Base-by-base conservation (phyloP, 1,284 basidiomycete genomes). In the Meripilus lineatus region DNA sequence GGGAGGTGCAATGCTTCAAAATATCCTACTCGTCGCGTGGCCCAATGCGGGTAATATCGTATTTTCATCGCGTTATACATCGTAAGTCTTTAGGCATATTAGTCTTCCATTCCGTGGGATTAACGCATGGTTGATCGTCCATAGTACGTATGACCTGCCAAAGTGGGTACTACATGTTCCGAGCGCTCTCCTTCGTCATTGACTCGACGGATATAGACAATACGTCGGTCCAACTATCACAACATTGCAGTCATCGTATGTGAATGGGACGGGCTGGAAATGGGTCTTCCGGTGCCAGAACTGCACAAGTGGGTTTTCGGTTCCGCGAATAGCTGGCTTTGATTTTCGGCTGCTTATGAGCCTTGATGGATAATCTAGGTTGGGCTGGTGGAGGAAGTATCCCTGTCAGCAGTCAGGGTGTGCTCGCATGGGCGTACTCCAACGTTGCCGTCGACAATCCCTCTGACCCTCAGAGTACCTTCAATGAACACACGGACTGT, bases 21-120 rank as follows among this genome's bases (percentile, higher is more conserved):
- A 74, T 54, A 61, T 79, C 21, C 64, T 81, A 13, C 57, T 80
- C 28, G 72, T 79, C 32, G 75, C 77, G 4, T 83, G 80, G 80
- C 69, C 75, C 3, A 75, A 79, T 52, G 70, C 63, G 14, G 67
- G 69, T 38, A 47, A 62, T 0, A 71, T 83, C 50, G 74, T 82
- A 14, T 59, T 65, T 40, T 75, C 77, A 2, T 66, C 75, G 10
- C 69, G 79, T 44, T 69, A 63, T 38, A 69, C 78, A 3, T 72
- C 70, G 77, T 79, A 48, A 38, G 74, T 67, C 15, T 30, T 8
- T n/a, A n/a, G n/a, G 8, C 28, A n/a, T n/a, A 8, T 8, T 8
- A 10, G 28, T 30, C 28, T 30, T 8, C n/a, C 28, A 30, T 30
- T 10, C 28, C 28, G 10, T n/a, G n/a, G 36, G 17, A 23, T 40